Evolutionary conservation across 768 basidiomycete species (phyloP).

Genomic region (Termitomyces sp.): DNA sequence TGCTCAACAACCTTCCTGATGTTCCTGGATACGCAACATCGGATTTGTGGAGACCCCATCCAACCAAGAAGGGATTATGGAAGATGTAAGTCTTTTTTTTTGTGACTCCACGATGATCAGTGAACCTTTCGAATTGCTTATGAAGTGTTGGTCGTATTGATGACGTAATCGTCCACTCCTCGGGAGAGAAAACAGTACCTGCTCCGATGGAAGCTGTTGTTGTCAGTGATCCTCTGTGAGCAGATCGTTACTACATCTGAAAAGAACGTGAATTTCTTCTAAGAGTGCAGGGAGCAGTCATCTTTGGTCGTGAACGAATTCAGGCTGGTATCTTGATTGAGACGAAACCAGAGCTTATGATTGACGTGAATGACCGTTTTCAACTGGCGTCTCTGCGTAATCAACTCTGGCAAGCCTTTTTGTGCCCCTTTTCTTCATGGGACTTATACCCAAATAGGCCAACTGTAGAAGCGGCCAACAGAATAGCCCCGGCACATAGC

Average conservation of each 20-base stretch:
- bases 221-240: background rate
- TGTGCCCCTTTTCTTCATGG: too few relatives aligned
- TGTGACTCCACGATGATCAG: too few relatives aligned
- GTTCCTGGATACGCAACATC: conserved; percentile 36
- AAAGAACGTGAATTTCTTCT: background rate
- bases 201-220: background rate
- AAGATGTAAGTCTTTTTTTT: background rate
- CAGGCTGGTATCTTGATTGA: conserved; percentile 27
- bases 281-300: background rate
- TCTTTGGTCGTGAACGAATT: conserved; percentile 14
- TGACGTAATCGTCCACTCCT: background rate
- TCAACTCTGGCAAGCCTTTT: background rate
- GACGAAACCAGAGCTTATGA: conserved; percentile 14
- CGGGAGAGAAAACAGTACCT: background rate
- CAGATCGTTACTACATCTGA: background rate
- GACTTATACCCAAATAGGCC: background rate
- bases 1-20: conserved; percentile 28
- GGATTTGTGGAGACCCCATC: conserved; percentile 39
- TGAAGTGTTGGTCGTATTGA: conserved; percentile 7
- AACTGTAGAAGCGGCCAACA: background rate
- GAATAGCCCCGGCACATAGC: background rate
- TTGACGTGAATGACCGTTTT: conserved; percentile 23
- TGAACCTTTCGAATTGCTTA: conserved; percentile 2
- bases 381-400: background rate
- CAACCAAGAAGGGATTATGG: conserved; percentile 14